Evolutionary conservation across 352 stramenopile genomes (phyloP).

Genomic region (Hyaloperonospora brassicae): DNA sequence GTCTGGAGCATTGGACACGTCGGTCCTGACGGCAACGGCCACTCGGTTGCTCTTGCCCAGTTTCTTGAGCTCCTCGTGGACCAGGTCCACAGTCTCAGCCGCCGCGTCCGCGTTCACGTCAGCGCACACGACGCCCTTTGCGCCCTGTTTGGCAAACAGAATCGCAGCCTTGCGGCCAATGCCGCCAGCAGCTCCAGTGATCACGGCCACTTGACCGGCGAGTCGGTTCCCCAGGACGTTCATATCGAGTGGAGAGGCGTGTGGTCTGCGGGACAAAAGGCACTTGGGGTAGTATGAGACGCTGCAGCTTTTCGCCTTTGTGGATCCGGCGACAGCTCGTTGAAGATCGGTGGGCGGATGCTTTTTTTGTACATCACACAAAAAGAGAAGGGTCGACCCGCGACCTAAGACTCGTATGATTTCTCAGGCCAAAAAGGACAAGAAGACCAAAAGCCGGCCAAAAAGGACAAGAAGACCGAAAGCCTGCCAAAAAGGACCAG

Average conservation of each 20-base stretch:
- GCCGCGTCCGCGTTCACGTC: slow-evolving; percentile 68
- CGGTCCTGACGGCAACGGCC: slow-evolving; percentile 45
- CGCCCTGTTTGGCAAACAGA: slow-evolving; percentile 77
- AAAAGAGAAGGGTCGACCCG: no score
- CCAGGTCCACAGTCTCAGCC: slow-evolving; percentile 51
- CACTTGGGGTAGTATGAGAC: no score
- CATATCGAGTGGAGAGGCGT: slow-evolving; percentile 18
- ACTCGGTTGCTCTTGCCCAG: slow-evolving; percentile 46
- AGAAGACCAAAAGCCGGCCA: no score
- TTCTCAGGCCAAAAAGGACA: no score
- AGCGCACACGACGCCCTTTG: slow-evolving; percentile 66
- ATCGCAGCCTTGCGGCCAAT: slow-evolving; percentile 78
- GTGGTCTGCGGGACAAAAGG: no score
- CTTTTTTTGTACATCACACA: no score
- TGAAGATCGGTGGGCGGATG: no score
- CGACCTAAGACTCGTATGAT: no score
- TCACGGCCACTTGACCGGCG: slow-evolving; percentile 66
- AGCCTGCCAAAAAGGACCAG: no score
- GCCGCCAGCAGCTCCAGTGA: slow-evolving; percentile 74
- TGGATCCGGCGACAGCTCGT: no score
- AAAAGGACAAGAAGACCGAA: no score
- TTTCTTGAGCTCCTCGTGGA: slow-evolving; percentile 60
- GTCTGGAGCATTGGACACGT: slow-evolving; percentile 67
- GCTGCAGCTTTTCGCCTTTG: no score
- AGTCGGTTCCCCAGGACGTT: slow-evolving; percentile 51